These are phyloP conservation scores for Pholiota conissans DNA, from an alignment of 768 basidiomycete genomes.

Conservation along the genomic window DNA sequence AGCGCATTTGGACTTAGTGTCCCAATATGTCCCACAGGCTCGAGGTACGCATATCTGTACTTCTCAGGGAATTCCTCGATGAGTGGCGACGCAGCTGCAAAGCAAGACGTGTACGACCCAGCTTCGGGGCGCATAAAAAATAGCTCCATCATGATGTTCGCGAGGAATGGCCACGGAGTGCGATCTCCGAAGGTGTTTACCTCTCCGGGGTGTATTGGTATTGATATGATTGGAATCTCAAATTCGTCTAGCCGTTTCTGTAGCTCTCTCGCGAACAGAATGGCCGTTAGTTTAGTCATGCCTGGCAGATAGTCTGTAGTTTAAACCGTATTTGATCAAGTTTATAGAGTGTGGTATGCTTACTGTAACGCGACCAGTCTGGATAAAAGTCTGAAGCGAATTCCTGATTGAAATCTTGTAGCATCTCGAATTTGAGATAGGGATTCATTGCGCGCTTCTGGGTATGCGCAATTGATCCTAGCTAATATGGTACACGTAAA, in stretches of 20 bases:
- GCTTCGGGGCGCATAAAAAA: constrained; percentile 29
- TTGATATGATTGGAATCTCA: constrained; percentile 28
- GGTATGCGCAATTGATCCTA: constrained; percentile 26
- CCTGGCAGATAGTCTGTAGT: constrained; percentile 22
- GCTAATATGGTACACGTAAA: too few species aligned
- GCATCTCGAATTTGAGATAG: constrained; percentile 25
- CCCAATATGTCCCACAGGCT: constrained; percentile 32
- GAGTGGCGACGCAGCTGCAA: constrained; percentile 39
- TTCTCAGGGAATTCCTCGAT: constrained; percentile 31
- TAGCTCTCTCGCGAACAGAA: constrained; percentile 45
- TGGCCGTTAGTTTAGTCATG: constrained; percentile 45
- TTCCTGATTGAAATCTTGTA: constrained; percentile 34
- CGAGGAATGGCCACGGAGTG: constrained; percentile 20
- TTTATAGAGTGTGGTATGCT: constrained; percentile 5
- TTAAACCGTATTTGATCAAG: neutral
- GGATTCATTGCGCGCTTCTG: constrained; percentile 18
- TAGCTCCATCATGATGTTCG: constrained; percentile 20
- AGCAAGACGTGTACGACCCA: constrained; percentile 36
- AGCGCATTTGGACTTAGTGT: constrained; percentile 33
- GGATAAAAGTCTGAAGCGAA: constrained; percentile 26
- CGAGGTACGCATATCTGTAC: constrained; percentile 39
- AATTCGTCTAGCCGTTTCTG: constrained; percentile 39
- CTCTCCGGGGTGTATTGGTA: constrained; percentile 34
- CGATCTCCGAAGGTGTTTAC: constrained; percentile 31
- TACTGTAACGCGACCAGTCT: constrained; percentile 26